Evolutionary conservation across 192 early-diverging fungal genomes (phyloP).

Genomic region (Coemansia sp.): DNA sequence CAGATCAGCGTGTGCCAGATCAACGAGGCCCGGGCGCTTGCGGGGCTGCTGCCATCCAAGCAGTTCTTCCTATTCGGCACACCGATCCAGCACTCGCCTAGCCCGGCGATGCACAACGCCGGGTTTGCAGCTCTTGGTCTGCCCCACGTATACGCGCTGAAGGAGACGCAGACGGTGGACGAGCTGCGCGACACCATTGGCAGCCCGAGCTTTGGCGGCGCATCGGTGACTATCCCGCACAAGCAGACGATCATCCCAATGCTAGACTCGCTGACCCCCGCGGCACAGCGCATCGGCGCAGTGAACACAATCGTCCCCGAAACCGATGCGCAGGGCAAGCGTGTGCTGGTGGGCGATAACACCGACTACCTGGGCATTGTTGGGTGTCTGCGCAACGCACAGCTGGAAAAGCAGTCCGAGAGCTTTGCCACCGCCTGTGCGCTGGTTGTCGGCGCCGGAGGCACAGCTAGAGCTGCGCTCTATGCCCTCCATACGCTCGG

Average conservation of each 20-base stretch:
- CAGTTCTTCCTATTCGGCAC: slow-evolving; percentile 85
- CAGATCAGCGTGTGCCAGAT: slow-evolving; percentile 86
- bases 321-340: slow-evolving; percentile 15
- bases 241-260: slow-evolving; percentile 85
- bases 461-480: slow-evolving; percentile 88
- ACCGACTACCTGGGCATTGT: slow-evolving; percentile 95
- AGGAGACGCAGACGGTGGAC: slow-evolving; percentile 66
- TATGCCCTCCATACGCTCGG: slow-evolving; percentile 78
- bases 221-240: slow-evolving; percentile 93
- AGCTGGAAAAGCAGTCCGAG: slow-evolving; percentile 8
- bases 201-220: slow-evolving; percentile 79
- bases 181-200: slow-evolving; percentile 58
- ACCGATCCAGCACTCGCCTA: slow-evolving; percentile 88
- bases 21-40: slow-evolving; percentile 62
- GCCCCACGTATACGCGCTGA: slow-evolving; percentile 76
- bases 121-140: slow-evolving; percentile 83
- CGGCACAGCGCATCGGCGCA: slow-evolving; percentile 87
- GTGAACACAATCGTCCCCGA: slow-evolving; percentile 81
- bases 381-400: slow-evolving; percentile 58
- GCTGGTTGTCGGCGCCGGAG: slow-evolving; percentile 91
- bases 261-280: slow-evolving; percentile 68
- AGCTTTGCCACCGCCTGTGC: slow-evolving; percentile 50
- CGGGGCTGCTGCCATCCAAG: slow-evolving; percentile 69
- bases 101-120: slow-evolving; percentile 91
- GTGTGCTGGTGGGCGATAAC: slow-evolving; percentile 80